Evolutionary conservation across 345 rosid genomes (phyloP), one percentile per base, ranked within the genome.

Genomic region (Brassica carinata): DNA sequence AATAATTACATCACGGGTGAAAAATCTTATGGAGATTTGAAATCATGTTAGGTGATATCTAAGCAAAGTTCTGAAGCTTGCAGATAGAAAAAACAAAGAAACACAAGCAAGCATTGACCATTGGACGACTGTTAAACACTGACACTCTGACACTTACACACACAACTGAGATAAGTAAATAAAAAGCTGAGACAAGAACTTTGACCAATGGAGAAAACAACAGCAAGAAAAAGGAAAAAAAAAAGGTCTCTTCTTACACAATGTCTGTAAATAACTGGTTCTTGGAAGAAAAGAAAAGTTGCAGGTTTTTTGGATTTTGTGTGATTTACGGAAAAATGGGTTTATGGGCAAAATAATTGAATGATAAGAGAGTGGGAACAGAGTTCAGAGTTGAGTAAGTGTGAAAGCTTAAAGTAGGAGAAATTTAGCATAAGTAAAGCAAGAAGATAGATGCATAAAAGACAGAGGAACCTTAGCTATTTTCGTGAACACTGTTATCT

Each of bases 1-100:
- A 69, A 86, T 81, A 86, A 84, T 82, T 78, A 19, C 14, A 68
- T 86, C 96, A 89, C 92, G 89, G 89, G 87, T 75, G 81, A 81
- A 81, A 88, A 84, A 87, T 85, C 85, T 84, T 82, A 19, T 83
- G 65, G 86, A 77, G 85, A 76, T 59, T 72, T 83, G 67, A 79
- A 82, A 61, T 14, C 10, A 13, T 66, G 76, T 81, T 65, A 19
- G 78, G 83, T 78, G 73, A 81, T 67, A 81, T 80, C 84, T 63
- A 80, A 71, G 69, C 63, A 29, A 14, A 72, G 77, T 40, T 76
- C 74, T 81, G 74, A 77, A 77, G 66, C 59, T 75, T 66, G 77
- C 77, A 76, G 84, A 19, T 9, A 71, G 80, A 64, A 76, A 64
- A 69, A 40, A 48, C 80, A 67, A 66, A 77, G 74, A 76, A 71